Evolutionary conservation across 2,329 filamentous ascomycete genomes (phyloP).

Genomic region (Rhinocladiella mackenziei): DNA sequence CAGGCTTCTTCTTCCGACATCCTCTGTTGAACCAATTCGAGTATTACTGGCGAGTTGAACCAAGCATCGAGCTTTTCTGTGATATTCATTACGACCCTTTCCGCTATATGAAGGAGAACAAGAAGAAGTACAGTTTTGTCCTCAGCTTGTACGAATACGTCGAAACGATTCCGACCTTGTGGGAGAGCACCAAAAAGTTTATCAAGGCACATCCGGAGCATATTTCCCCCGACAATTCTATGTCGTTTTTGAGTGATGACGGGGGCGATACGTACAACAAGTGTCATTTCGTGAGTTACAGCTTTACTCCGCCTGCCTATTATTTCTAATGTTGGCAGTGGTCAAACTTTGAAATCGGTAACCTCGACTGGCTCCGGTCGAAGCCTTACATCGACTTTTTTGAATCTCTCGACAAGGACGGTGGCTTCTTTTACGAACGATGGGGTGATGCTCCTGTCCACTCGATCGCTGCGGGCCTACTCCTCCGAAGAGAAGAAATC

Average conservation of each 20-base stretch:
- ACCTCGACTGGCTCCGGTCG: conserved; percentile 87
- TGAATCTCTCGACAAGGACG: conserved; percentile 77
- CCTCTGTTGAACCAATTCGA: conserved; percentile 92
- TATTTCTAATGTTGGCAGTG: conserved; percentile 60
- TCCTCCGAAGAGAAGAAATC: conserved; percentile 87
- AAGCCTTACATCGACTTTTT: conserved; percentile 89
- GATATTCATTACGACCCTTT: conserved; percentile 95
- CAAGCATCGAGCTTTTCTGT: conserved; percentile 92
- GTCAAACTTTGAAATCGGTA: conserved; percentile 98
- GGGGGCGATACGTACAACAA: conserved; percentile 89
- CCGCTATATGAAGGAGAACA: conserved; percentile 90
- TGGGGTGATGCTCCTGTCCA: conserved; percentile 98
- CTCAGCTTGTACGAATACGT: conserved; percentile 94
- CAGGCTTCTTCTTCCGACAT: conserved; percentile 98
- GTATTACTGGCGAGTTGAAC: conserved; percentile 99
- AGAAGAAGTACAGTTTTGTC: conserved; percentile 98
- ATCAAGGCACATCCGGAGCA: conserved; percentile 87
- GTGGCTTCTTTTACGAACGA: conserved; percentile 97
- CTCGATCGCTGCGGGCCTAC: conserved; percentile 85
- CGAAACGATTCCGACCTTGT: conserved; percentile 92
- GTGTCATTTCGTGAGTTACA: conserved; percentile 83
- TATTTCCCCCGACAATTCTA: conserved; percentile 74
- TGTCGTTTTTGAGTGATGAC: conserved; percentile 89
- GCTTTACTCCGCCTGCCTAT: no score
- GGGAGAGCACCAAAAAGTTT: conserved; percentile 93